phyloP scores from a whole-genome alignment of 352 stramenopile species.

The Pythium dissotocum region DNA sequence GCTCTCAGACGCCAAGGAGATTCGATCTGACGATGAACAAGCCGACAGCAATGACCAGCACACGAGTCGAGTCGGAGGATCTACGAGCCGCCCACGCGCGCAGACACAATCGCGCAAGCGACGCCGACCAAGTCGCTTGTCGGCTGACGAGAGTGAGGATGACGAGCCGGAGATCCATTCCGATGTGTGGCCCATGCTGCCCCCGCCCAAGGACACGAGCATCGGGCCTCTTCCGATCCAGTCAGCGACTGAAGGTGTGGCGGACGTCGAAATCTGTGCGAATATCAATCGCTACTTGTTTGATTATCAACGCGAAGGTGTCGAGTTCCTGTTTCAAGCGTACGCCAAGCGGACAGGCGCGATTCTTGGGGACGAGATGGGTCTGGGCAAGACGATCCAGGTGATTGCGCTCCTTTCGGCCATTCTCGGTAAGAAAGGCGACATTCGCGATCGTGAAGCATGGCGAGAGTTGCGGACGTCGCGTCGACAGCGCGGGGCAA shows the following conservation, averaged over 20 bases:
- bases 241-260: constrained; percentile 8
- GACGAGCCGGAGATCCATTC: constrained; percentile 23
- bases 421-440: constrained; percentile 90
- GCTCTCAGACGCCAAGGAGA: constrained; percentile 64
- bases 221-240: constrained; percentile 47
- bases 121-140: background rate
- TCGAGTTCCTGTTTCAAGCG: constrained; percentile 62
- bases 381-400: constrained; percentile 94
- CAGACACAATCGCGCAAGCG: constrained; percentile 7
- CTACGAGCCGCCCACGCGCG: background rate
- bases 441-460: constrained; percentile 94
- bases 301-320: constrained; percentile 73
- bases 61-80: constrained; percentile 1
- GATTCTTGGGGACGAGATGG: constrained; percentile 99
- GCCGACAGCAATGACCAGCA: background rate
- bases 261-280: constrained; percentile 50
- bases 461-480: constrained; percentile 93
- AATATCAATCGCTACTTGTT: constrained; percentile 79
- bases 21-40: constrained; percentile 23
- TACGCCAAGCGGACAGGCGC: constrained; percentile 54
- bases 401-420: constrained; percentile 91
- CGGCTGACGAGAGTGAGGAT: constrained; percentile 21
- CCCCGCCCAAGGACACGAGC: constrained; percentile 39
- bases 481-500: constrained; percentile 67
- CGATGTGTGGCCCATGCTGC: constrained; percentile 57